Conservation (phyloP, 2,329 filamentous ascomycete species). For the Venturia pyrina region DNA sequence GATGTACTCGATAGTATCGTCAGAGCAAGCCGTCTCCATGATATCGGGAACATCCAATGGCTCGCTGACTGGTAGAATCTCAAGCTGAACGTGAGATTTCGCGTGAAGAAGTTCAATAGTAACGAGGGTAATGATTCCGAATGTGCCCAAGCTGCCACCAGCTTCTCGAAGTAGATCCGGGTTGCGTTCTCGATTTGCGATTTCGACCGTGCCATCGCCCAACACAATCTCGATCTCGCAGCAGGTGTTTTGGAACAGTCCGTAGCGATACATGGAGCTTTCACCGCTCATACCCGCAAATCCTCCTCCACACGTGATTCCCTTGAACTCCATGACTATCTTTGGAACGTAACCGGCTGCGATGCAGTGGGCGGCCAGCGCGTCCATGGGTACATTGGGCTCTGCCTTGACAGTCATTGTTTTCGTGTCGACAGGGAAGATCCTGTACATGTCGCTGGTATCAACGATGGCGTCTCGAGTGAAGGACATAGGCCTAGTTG, state of each 20-base stretch:
- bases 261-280: slow-evolving; percentile 58
- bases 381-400: slow-evolving; percentile 61
- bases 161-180: slow-evolving; percentile 55
- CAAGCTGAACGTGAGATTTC: slow-evolving; percentile 30
- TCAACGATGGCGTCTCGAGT: slow-evolving; percentile 49
- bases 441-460: slow-evolving; percentile 51
- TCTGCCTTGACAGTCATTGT: slow-evolving; percentile 53
- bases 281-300: slow-evolving; percentile 60
- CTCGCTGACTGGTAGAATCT: slow-evolving; percentile 24
- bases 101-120: slow-evolving; percentile 3
- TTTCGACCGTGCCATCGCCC: slow-evolving; percentile 38
- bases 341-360: slow-evolving; percentile 48
- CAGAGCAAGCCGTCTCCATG: slow-evolving; percentile 18
- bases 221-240: slow-evolving; percentile 57
- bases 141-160: slow-evolving; percentile 54
- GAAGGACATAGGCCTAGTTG: slow-evolving; percentile 47
- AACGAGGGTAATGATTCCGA: slow-evolving; percentile 34
- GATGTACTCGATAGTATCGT: slow-evolving; percentile 13
- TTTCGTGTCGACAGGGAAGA: slow-evolving; percentile 49
- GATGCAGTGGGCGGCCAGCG: slow-evolving; percentile 47
- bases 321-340: slow-evolving; percentile 62
- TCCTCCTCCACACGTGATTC: slow-evolving; percentile 59
- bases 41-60: slow-evolving; percentile 1
- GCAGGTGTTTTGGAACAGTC: slow-evolving; percentile 54
- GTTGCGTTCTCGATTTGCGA: slow-evolving; percentile 43